Conservation (phyloP, 164 flowering plant genomes). For the Nymphaea thermarum region DNA sequence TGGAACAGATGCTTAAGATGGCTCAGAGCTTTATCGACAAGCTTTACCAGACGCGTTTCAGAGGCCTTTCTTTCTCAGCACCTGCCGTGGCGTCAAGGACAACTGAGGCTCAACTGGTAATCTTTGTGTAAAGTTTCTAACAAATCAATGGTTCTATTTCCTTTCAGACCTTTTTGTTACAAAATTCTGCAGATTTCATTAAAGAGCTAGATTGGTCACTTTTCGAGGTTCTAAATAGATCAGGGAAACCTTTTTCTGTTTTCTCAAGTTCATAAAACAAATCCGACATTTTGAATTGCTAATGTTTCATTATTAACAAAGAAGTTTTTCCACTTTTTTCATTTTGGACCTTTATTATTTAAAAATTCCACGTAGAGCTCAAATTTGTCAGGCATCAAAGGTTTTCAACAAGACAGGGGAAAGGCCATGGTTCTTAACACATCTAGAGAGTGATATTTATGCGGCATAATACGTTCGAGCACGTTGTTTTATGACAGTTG, state of each 20-base stretch:
- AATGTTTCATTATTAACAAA: background rate
- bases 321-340: background rate
- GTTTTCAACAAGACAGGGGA: no score
- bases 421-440: no score
- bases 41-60: constrained; percentile 25
- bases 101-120: constrained; percentile 53
- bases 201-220: no score
- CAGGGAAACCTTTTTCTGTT: no score
- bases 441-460: no score
- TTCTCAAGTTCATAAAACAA: background rate
- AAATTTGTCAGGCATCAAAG: background rate
- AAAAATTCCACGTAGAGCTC: background rate
- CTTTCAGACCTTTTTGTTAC: no score
- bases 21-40: constrained; percentile 28
- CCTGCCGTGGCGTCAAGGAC: constrained; percentile 43
- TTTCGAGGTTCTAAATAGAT: no score
- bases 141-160: background rate
- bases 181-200: no score
- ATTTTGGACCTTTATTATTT: background rate
- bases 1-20: constrained; percentile 11
- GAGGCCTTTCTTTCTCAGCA: constrained; percentile 47
- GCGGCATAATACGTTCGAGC: no score
- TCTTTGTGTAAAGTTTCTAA: background rate
- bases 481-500: background rate
- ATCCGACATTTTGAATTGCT: background rate